Conservation (phyloP, 2,329 filamentous ascomycete genomes). For the Uncinocarpus reesii region DNA sequence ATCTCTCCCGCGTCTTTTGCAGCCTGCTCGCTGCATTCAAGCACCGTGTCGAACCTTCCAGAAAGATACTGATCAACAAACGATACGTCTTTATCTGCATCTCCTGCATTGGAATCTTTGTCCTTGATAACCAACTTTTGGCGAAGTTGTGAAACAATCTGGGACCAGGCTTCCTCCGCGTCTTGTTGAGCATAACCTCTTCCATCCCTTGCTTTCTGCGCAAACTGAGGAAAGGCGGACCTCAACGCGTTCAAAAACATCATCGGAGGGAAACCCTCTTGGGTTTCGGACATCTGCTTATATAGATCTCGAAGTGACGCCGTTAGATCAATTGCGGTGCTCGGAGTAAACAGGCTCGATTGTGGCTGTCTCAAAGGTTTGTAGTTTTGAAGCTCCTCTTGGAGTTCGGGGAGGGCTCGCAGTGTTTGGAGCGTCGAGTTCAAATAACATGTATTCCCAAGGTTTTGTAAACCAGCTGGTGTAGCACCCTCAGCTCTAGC, state of each 20-base stretch:
- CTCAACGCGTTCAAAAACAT: slow-evolving; percentile 75
- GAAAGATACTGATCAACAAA: slow-evolving; percentile 89
- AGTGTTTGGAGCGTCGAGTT: slow-evolving; percentile 95
- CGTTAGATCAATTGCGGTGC: slow-evolving; percentile 59
- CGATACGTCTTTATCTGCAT: slow-evolving; percentile 46
- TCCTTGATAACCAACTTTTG: slow-evolving; percentile 62
- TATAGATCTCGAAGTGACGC: slow-evolving; percentile 71
- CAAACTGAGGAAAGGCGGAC: slow-evolving; percentile 78
- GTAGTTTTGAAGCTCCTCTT: slow-evolving; percentile 63
- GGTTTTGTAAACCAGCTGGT: slow-evolving; percentile 78
- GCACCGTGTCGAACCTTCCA: slow-evolving; percentile 65
- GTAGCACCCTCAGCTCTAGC: slow-evolving; percentile 73
- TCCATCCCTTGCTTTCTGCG: slow-evolving; percentile 72
- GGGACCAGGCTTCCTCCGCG: slow-evolving; percentile 95
- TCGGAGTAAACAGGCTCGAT: slow-evolving; percentile 46
- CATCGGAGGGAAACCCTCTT: slow-evolving; percentile 73
- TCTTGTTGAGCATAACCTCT: slow-evolving; percentile 93
- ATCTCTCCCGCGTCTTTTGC: slow-evolving; percentile 67
- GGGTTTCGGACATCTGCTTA: slow-evolving; percentile 79
- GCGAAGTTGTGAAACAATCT: slow-evolving; percentile 75
- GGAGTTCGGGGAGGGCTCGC: slow-evolving; percentile 79
- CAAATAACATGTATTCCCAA: slow-evolving; percentile 97
- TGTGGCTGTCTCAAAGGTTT: slow-evolving; percentile 27
- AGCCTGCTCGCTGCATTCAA: slow-evolving; percentile 72
- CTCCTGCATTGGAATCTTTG: slow-evolving; percentile 26